Evolutionary conservation across 2,329 filamentous ascomycete genomes (phyloP).

Genomic region (Aspergillus niger): DNA sequence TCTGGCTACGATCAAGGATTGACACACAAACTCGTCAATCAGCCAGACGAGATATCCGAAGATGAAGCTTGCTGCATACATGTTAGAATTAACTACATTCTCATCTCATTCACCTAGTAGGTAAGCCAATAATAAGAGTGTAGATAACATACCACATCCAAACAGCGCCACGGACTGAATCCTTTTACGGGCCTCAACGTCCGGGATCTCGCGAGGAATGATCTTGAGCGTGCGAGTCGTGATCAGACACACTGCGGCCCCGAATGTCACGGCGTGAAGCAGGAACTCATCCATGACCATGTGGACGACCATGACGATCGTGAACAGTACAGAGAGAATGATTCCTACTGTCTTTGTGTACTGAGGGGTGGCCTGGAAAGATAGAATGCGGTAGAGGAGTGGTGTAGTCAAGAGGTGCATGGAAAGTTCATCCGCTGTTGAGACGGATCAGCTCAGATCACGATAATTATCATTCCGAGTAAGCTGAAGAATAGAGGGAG

Average conservation of each 20-base stretch:
- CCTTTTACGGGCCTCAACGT: constrained; percentile 26
- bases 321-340: constrained; percentile 24
- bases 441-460: not conserved
- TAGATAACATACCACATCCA: constrained; percentile 26
- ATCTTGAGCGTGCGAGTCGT: constrained; percentile 32
- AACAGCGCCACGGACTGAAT: constrained; percentile 24
- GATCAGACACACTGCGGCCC: constrained; percentile 39
- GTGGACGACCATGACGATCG: constrained; percentile 44
- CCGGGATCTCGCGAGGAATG: constrained; percentile 36
- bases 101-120: too few species aligned
- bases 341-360: constrained; percentile 27
- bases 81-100: not conserved
- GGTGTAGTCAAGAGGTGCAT: constrained; percentile 50
- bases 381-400: constrained; percentile 45
- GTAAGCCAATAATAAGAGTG: not conserved
- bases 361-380: constrained; percentile 31
- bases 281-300: constrained; percentile 50
- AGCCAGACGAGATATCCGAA: constrained; percentile 47
- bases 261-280: constrained; percentile 43
- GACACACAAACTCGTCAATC: constrained; percentile 42
- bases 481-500: not conserved
- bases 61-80: constrained; percentile 33
- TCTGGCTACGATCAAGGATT: constrained; percentile 28
- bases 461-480: not conserved
- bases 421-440: constrained; percentile 42